phyloP scores from a whole-genome alignment of 352 stramenopile species.

The Detonula confervacea region DNA sequence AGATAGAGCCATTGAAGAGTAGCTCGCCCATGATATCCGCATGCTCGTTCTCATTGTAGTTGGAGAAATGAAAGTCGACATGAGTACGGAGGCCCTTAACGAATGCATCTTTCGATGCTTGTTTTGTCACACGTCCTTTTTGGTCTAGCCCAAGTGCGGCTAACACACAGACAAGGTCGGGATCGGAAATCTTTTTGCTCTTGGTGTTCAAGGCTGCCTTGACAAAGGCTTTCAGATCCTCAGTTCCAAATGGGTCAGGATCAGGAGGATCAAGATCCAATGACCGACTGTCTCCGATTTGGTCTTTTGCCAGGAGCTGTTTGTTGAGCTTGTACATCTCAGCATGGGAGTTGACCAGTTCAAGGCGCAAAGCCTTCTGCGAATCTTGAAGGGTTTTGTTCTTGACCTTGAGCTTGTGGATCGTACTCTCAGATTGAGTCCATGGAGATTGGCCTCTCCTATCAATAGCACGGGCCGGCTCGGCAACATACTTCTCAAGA shows the following conservation, averaged over 20 bases:
- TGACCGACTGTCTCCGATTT: background rate
- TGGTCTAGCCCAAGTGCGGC: background rate
- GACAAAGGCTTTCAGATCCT: background rate
- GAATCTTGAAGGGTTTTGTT: background rate
- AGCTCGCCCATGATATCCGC: constrained; percentile 2
- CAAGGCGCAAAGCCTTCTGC: background rate
- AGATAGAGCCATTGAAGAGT: background rate
- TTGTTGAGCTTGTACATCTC: background rate
- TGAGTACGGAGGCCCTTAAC: background rate
- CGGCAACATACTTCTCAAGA: constrained; percentile 2
- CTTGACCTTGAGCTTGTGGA: constrained; percentile 1
- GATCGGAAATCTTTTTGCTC: background rate
- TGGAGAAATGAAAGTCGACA: background rate
- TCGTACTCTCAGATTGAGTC: background rate
- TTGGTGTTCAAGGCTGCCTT: background rate
- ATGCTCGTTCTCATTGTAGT: background rate
- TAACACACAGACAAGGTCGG: background rate
- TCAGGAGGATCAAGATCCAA: background rate
- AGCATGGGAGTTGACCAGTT: background rate
- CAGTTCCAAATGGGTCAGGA: background rate
- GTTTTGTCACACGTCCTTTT: background rate
- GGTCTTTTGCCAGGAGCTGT: background rate
- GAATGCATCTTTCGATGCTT: constrained; percentile 2
- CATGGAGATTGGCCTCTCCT: background rate
- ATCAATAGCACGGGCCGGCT: background rate